Evolutionary conservation across 257 asterid species (phyloP), one percentile per base, ranked within the genome.

Genomic region (Ocimum tenuiflorum): DNA sequence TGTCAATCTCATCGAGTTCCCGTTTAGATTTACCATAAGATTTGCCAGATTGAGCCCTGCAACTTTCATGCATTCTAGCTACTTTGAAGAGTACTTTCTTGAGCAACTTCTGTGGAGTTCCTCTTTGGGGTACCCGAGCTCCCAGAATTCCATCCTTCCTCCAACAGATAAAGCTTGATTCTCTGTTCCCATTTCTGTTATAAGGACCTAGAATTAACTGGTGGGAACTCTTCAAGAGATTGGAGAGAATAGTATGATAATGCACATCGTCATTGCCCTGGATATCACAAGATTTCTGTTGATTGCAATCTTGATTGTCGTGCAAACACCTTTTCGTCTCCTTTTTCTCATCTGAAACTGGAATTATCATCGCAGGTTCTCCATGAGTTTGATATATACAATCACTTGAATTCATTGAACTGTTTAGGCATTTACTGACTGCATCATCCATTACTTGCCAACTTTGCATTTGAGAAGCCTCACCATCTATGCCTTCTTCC

Each of bases 131-230:
- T 15, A 39, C 66, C 46, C 29, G 75, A 20, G 53, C 12, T 8
- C 73, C 53, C 58, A 12, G 27, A 0, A 39, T 23, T 15, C 71
- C 75, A 14, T 75, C 86, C 22, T 69, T 81, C n/a, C n/a, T n/a
- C 66, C 64, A 80, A 97, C 99, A 88, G 57, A 73, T 80, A 33
- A 94, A 94, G 78, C 92, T 83, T 3, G 99, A 90, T 31, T 65
- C 81, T 68, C 74, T 63, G 38, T 78, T 71, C 7, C 73, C 77
- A 24, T 81, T 85, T 70, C 85, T 78, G 51, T n/a, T n/a, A n/a
- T 85, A 77, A 9, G 94, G 94, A 6, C 97, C 96, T 24, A 90
- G 76, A 65, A 85, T 71, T 69, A 94, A 77, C 79, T 82, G 91
- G 60, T 89, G 83, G 12, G 99, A 94, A 68, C 85, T 82, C 78